Percentiles rank a stretch among this genome's conserved stretches.
Evolutionary conservation across 2,329 filamentous ascomycete genomes (phyloP).

Genomic region (Ophiostoma quercus): DNA sequence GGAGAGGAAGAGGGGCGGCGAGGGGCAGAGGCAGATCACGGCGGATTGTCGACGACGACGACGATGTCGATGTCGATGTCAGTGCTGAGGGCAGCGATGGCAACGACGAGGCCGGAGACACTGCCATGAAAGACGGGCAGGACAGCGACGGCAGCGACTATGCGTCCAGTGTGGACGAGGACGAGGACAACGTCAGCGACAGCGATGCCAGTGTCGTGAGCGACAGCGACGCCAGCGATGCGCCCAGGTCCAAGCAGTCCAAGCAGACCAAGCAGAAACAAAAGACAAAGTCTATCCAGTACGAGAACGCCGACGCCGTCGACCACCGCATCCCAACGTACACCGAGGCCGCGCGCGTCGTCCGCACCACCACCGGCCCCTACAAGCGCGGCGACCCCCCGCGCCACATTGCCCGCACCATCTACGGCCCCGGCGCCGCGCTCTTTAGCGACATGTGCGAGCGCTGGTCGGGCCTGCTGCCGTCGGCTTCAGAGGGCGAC

Average conservation of each 20-base stretch:
- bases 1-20: not conserved
- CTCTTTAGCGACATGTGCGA: not conserved
- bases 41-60: constrained; percentile 6
- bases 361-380: constrained; percentile 1
- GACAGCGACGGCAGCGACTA: constrained; percentile 6
- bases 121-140: not conserved
- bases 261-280: not conserved
- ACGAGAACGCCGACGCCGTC: not conserved
- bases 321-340: constrained; percentile 10
- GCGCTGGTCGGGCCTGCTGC: constrained; percentile 9
- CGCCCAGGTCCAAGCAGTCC: not conserved
- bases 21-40: not conserved
- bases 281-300: not conserved
- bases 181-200: constrained; percentile 31
- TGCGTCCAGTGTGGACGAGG: not conserved
- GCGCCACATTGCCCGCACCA: constrained; percentile 4
- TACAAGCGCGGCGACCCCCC: constrained; percentile 16
- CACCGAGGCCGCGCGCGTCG: constrained; percentile 6
- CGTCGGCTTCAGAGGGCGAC: not conserved
- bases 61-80: not conserved
- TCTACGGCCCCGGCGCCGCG: constrained; percentile 7
- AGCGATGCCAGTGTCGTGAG: constrained; percentile 48
- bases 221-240: constrained; percentile 55
- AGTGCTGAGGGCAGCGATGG: not conserved
- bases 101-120: constrained; percentile 5